Percentiles rank a stretch among this genome's conserved stretches.
These are phyloP conservation scores for Aspergillus bombycis DNA, from an alignment of 2,329 filamentous ascomycete genomes.

Conservation along the genomic window DNA sequence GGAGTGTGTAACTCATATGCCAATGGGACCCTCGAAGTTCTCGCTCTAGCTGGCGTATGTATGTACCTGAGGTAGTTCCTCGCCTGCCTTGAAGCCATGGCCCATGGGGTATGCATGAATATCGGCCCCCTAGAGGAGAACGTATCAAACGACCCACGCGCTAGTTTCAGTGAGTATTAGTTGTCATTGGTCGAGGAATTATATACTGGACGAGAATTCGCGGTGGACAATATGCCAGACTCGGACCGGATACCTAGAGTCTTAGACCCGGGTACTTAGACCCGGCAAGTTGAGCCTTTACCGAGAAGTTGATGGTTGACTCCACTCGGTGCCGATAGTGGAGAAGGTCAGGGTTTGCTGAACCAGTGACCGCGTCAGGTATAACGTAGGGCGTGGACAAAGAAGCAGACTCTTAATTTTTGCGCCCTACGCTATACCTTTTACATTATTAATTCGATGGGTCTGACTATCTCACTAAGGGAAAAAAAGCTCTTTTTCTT, in stretches of 20 bases:
- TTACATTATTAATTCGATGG: not conserved
- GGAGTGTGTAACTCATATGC: conserved; percentile 11
- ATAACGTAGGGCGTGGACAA: not conserved
- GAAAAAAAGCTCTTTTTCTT: not conserved
- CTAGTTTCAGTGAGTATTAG: not conserved
- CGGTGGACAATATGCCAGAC: not conserved
- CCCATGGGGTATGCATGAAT: not conserved
- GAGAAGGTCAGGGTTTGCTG: not conserved
- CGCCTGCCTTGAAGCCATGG: not conserved
- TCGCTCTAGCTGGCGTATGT: not conserved
- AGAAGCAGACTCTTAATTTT: not conserved
- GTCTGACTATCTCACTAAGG: not conserved
- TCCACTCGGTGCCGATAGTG: not conserved
- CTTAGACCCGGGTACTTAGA: not conserved
- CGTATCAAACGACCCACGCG: not conserved
- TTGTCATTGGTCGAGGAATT: not conserved
- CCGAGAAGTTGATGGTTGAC: not conserved
- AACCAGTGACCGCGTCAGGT: not conserved
- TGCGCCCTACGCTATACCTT: not conserved
- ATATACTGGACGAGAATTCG: not conserved
- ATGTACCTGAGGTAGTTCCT: not conserved
- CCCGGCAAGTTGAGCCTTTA: not conserved
- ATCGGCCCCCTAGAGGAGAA: not conserved
- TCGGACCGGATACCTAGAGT: not conserved
- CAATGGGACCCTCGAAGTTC: conserved; percentile 3